Evolutionary conservation across 106 monocot genomes (phyloP).

Genomic region (Acorus gramineus): DNA sequence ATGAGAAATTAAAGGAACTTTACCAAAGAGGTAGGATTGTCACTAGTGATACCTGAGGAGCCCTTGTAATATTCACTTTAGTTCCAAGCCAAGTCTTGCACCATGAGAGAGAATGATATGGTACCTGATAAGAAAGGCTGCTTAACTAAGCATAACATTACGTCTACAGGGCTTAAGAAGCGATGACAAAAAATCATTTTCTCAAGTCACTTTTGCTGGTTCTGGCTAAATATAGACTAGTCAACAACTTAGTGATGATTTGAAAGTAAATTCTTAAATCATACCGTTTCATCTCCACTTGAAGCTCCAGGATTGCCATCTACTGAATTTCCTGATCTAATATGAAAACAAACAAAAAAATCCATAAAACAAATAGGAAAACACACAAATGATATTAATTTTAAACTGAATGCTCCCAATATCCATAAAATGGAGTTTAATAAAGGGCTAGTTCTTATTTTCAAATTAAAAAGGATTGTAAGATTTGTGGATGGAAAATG

Average conservation of each 20-base stretch:
- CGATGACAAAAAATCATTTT: no score
- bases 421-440: no score
- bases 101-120: constrained; percentile 95
- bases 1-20: neutral
- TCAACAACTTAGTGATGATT: no score
- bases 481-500: no score
- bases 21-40: neutral
- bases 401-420: no score
- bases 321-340: constrained; percentile 86
- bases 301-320: constrained; percentile 54
- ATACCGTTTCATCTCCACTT: constrained; percentile 93
- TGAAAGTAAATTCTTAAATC: neutral
- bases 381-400: no score
- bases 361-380: neutral
- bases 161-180: no score
- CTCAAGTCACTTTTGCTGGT: no score
- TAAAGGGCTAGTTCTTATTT: no score
- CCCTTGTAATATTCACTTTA: constrained; percentile 95
- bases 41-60: constrained; percentile 63
- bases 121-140: constrained; percentile 39
- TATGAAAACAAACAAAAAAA: constrained; percentile 13
- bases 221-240: no score
- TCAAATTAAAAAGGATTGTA: no score
- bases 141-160: constrained; percentile 3
- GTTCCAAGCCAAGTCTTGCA: constrained; percentile 96